Conservation (phyloP, 768 basidiomycete genomes). For the Xerocomellus dryophilus region DNA sequence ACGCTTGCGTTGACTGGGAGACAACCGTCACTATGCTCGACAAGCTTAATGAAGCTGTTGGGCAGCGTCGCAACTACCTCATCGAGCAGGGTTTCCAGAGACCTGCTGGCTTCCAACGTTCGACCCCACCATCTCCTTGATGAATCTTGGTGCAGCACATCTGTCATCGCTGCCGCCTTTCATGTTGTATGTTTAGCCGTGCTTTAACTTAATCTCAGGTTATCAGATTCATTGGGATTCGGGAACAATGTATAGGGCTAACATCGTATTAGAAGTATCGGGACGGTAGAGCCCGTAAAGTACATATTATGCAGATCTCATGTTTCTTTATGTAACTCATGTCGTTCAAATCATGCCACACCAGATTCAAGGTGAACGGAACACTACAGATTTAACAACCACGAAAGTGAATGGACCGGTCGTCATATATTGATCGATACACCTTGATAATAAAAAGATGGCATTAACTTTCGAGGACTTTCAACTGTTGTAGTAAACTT, state of each 20-base stretch:
- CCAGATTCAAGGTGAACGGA: too few species aligned
- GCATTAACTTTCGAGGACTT: too few species aligned
- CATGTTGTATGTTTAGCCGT: slow-evolving; percentile 7
- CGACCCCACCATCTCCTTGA: slow-evolving; percentile 14
- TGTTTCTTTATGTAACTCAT: background rate
- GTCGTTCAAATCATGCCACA: background rate
- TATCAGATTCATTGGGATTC: background rate
- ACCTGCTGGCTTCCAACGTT: slow-evolving; percentile 30
- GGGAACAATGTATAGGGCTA: too few species aligned
- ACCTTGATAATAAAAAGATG: too few species aligned
- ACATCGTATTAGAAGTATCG: background rate
- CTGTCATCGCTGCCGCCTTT: background rate
- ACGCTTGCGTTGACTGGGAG: slow-evolving; percentile 89
- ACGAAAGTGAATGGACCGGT: too few species aligned
- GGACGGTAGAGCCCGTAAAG: background rate
- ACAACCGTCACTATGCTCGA: slow-evolving; percentile 74
- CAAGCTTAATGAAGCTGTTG: slow-evolving; percentile 52
- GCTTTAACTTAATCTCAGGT: slow-evolving; percentile 6
- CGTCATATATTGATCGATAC: too few species aligned
- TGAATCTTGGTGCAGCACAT: background rate
- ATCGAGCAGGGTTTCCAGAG: slow-evolving; percentile 25
- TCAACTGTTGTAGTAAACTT: too few species aligned
- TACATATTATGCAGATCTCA: background rate
- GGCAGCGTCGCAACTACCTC: slow-evolving; percentile 24
- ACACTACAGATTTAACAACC: too few species aligned